These are phyloP conservation scores for Collybiopsis confluens DNA, from an alignment of 768 basidiomycete species.

Conservation along the genomic window DNA sequence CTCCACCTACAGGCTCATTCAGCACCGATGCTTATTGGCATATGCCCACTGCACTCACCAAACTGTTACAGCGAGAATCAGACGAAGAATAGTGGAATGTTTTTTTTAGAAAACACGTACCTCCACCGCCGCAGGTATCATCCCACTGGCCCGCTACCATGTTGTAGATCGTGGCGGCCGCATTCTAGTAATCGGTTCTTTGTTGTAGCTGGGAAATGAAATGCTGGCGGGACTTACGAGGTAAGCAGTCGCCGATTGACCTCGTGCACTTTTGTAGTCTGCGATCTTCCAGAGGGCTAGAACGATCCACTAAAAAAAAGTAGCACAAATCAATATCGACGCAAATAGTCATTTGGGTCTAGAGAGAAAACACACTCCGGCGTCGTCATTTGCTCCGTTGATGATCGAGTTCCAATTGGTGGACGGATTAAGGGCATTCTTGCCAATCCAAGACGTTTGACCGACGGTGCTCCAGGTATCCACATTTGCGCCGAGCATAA, in stretches of 20 bases:
- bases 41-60: background rate
- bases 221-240: slow-evolving; percentile 17
- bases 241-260: slow-evolving; percentile 26
- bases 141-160: slow-evolving; percentile 51
- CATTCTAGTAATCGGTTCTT: slow-evolving; percentile 31
- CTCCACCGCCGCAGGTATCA: slow-evolving; percentile 44
- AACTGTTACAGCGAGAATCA: background rate
- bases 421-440: slow-evolving; percentile 31
- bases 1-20: slow-evolving; percentile 46
- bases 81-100: background rate
- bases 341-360: background rate
- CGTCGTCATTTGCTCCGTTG: slow-evolving; percentile 49
- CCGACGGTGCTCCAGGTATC: slow-evolving; percentile 35
- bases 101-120: background rate
- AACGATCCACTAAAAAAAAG: slow-evolving; percentile 43
- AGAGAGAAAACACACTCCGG: slow-evolving; percentile 31
- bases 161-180: slow-evolving; percentile 44
- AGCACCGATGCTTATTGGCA: slow-evolving; percentile 11
- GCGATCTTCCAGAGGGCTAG: slow-evolving; percentile 55
- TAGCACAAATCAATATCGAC: background rate
- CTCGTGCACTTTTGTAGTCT: slow-evolving; percentile 44
- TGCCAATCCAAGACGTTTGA: slow-evolving; percentile 42
- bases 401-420: slow-evolving; percentile 42
- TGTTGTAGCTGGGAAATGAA: background rate
- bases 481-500: slow-evolving; percentile 48